phyloP scores from a whole-genome alignment of 352 stramenopile genomes.

The Peronospora tabacina region DNA sequence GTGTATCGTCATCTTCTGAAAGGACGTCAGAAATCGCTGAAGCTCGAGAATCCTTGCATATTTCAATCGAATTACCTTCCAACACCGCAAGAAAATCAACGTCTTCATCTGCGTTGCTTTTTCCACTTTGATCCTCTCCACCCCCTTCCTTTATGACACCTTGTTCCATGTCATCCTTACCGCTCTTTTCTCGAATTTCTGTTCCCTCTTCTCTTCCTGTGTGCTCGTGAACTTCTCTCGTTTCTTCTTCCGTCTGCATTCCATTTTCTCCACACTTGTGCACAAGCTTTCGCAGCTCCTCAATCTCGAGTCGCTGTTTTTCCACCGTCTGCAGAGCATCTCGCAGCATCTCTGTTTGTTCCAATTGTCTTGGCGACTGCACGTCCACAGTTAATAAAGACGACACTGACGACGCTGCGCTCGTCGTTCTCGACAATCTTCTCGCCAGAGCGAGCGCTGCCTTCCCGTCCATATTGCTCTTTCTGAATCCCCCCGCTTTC shows the following conservation, averaged over 20 bases:
- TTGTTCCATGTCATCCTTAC: not conserved
- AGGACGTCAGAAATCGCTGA: constrained; percentile 24
- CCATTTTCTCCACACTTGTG: constrained; percentile 9
- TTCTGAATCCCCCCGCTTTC: constrained; percentile 2
- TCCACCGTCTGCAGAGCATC: constrained; percentile 61
- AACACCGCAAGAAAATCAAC: constrained; percentile 22
- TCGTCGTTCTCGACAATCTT: constrained; percentile 27
- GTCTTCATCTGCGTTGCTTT: not conserved
- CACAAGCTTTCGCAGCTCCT: constrained; percentile 38
- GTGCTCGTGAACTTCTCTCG: not conserved
- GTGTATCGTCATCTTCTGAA: constrained; percentile 25
- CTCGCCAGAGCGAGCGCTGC: constrained; percentile 22
- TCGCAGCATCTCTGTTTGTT: constrained; percentile 53
- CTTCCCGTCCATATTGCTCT: constrained; percentile 28
- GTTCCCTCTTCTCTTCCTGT: not conserved
- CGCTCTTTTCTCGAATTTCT: not conserved
- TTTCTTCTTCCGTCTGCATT: not conserved
- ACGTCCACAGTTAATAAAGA: constrained; percentile 20
- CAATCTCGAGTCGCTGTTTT: constrained; percentile 68
- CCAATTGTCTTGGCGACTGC: constrained; percentile 13
- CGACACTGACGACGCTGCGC: constrained; percentile 18
- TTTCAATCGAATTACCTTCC: constrained; percentile 19
- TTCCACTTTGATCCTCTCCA: not conserved
- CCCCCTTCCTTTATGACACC: not conserved
- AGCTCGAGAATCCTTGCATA: constrained; percentile 15